These are phyloP conservation scores for Beauveria sp. DNA, from an alignment of 2,329 filamentous ascomycete species.

Conservation along the genomic window DNA sequence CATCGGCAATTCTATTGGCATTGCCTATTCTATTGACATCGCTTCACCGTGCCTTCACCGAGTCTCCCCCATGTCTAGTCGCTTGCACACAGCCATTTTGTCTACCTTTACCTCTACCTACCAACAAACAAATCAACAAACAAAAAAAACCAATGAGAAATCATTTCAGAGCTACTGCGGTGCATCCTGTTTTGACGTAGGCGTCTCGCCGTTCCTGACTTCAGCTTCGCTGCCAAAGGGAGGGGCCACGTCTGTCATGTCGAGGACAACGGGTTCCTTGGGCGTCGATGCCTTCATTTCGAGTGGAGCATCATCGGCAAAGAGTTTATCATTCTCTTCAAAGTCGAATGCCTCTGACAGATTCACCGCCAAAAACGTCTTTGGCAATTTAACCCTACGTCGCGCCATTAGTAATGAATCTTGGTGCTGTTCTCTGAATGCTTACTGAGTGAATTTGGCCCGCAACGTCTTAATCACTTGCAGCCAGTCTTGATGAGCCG, in stretches of 20 bases:
- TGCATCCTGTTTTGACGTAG: neutral
- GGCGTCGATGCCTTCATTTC: constrained; percentile 37
- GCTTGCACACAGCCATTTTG: neutral
- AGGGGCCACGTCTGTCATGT: neutral
- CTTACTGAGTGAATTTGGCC: constrained; percentile 90
- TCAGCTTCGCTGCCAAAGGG: neutral
- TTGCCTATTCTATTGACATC: neutral
- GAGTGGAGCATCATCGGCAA: constrained; percentile 38
- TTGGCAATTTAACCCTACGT: constrained; percentile 54
- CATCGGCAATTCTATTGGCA: neutral
- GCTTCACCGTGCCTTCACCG: neutral
- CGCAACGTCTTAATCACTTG: constrained; percentile 91
- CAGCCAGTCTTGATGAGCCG: constrained; percentile 90
- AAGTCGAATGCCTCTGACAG: constrained; percentile 55
- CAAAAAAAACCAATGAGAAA: neutral
- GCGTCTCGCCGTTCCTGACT: neutral
- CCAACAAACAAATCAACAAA: neutral
- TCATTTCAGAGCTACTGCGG: neutral
- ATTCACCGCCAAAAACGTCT: constrained; percentile 59
- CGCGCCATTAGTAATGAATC: neutral
- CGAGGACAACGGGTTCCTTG: constrained; percentile 17
- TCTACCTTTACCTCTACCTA: neutral
- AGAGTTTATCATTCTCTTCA: constrained; percentile 46
- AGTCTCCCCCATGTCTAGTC: neutral
- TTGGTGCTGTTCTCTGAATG: constrained; percentile 15